Percentiles rank a stretch among this genome's conserved stretches.
phyloP scores from a whole-genome alignment of 208 protist genomes.

The Acanthamoeba healyi region DNA sequence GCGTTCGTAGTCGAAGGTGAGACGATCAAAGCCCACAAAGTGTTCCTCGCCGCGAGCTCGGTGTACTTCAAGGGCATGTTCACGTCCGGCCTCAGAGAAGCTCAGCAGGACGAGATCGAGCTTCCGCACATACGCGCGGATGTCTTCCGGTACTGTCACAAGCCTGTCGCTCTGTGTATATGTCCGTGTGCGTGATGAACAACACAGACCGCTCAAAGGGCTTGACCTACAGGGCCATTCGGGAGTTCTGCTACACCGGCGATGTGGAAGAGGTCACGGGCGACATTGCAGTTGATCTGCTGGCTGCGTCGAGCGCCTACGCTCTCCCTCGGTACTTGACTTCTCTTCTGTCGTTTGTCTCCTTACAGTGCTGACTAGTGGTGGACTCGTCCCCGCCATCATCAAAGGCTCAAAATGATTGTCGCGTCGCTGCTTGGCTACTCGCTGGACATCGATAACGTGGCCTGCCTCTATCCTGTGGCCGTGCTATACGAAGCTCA shows the following conservation, averaged over 20 bases:
- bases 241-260: constrained; percentile 70
- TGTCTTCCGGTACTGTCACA: constrained; percentile 62
- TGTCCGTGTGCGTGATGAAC: too few species aligned
- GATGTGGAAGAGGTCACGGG: constrained; percentile 70
- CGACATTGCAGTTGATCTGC: constrained; percentile 55
- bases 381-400: too few species aligned
- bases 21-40: constrained; percentile 43
- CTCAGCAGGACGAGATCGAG: constrained; percentile 14
- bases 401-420: constrained; percentile 23
- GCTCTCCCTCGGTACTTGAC: neutral
- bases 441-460: constrained; percentile 68
- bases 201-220: too few species aligned
- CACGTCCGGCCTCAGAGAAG: constrained; percentile 60
- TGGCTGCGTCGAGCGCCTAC: constrained; percentile 24
- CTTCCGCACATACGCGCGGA: constrained; percentile 6
- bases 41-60: constrained; percentile 64
- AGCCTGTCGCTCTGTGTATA: too few species aligned
- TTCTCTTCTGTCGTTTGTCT: neutral
- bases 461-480: constrained; percentile 56
- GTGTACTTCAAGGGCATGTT: constrained; percentile 75
- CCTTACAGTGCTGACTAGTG: too few species aligned
- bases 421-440: constrained; percentile 51
- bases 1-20: constrained; percentile 28
- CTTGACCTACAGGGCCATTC: neutral
- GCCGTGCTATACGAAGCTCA: constrained; percentile 7